A percentile compares a stretch with the other conserved stretches of the same genome.
phyloP scores from a whole-genome alignment of 1,284 basidiomycete species.

The Boletus subluridellus region DNA sequence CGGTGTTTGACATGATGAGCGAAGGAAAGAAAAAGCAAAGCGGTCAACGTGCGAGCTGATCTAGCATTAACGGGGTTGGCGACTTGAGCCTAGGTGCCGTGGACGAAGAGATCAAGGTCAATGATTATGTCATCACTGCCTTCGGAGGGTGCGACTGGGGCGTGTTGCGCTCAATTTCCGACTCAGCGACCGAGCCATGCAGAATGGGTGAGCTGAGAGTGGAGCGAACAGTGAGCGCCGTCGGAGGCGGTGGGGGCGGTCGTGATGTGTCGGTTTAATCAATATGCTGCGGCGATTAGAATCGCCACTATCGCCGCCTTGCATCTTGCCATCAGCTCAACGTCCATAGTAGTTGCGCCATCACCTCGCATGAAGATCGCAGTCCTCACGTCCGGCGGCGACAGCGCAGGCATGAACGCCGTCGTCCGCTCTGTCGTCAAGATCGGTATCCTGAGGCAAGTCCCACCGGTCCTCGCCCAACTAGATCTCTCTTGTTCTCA shows the following conservation, averaged over 20 bases:
- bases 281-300: background rate
- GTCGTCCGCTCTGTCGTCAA: conserved; percentile 90
- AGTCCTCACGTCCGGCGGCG: conserved; percentile 93
- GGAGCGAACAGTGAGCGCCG: background rate
- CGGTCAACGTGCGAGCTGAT: conserved; percentile 3
- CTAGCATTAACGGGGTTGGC: background rate
- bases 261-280: background rate
- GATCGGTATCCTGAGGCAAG: conserved; percentile 82
- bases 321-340: background rate
- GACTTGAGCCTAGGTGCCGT: background rate
- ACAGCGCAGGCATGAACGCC: conserved; percentile 97
- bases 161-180: conserved; percentile 6
- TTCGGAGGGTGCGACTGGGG: background rate
- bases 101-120: background rate
- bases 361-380: conserved; percentile 69
- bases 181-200: conserved; percentile 5
- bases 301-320: conserved; percentile 6
- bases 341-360: background rate
- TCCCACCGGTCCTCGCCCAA: conserved; percentile 7
- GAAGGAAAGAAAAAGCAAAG: background rate
- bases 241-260: background rate
- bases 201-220: background rate
- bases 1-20: conserved; percentile 38
- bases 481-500: background rate
- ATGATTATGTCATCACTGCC: conserved; percentile 12